A percentile compares a stretch with the other conserved stretches of the same genome.
phyloP scores from a whole-genome alignment of 371 early-diverging fungal species.

The Mycotypha africana region DNA sequence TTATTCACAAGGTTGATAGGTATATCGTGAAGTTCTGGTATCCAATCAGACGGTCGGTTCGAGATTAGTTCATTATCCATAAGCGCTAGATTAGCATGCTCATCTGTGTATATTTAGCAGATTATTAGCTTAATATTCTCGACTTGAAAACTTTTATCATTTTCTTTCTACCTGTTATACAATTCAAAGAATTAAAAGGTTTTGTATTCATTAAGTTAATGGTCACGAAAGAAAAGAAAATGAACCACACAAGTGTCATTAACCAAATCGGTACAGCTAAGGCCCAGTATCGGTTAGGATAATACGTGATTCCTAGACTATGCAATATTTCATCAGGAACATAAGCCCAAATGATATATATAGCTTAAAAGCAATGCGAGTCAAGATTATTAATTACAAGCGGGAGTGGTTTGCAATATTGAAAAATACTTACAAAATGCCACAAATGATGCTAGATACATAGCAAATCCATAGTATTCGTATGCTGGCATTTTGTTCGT shows the following conservation, averaged over 20 bases:
- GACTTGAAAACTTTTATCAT: too few species aligned
- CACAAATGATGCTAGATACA: slow-evolving; percentile 77
- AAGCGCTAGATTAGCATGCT: slow-evolving; percentile 50
- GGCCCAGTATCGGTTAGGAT: slow-evolving; percentile 76
- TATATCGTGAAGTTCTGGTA: slow-evolving; percentile 69
- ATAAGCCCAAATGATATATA: slow-evolving; percentile 78
- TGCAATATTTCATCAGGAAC: slow-evolving; percentile 72
- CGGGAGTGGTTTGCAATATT: too few species aligned
- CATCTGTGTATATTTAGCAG: slow-evolving; percentile 32
- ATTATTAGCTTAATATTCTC: background rate
- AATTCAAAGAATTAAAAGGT: slow-evolving; percentile 56
- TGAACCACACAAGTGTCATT: slow-evolving; percentile 64
- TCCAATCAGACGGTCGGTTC: slow-evolving; percentile 51
- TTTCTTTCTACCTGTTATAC: slow-evolving; percentile 58
- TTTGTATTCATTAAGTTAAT: slow-evolving; percentile 66
- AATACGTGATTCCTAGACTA: slow-evolving; percentile 73
- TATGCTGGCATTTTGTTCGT: slow-evolving; percentile 69
- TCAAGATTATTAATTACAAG: background rate
- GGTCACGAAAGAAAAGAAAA: slow-evolving; percentile 61
- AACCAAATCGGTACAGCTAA: slow-evolving; percentile 71
- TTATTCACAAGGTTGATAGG: slow-evolving; percentile 66
- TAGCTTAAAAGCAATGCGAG: slow-evolving; percentile 6
- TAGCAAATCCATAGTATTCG: slow-evolving; percentile 83
- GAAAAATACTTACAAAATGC: slow-evolving; percentile 53
- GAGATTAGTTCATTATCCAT: slow-evolving; percentile 28